Percentiles rank a stretch among this genome's conserved stretches.
Evolutionary conservation across 2,329 filamentous ascomycete genomes (phyloP).

Genomic region (Pestalotiopsis sp.): DNA sequence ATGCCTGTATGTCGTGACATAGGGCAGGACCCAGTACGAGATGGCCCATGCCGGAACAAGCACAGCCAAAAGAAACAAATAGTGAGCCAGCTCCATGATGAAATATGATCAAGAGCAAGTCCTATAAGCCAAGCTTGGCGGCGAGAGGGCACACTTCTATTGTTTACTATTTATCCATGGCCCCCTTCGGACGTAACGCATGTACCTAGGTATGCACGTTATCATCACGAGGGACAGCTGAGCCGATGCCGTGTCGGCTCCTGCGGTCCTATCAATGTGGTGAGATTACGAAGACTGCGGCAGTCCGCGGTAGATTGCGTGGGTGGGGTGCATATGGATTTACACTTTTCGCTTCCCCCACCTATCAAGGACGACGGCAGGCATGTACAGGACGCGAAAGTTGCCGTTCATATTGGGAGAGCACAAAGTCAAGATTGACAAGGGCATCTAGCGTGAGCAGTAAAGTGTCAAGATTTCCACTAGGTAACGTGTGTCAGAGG

Average conservation of each 20-base stretch:
- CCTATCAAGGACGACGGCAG: not conserved
- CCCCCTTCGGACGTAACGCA: too few relatives aligned
- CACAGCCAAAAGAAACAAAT: not conserved
- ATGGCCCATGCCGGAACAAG: constrained; percentile 2
- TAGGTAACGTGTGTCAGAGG: too few relatives aligned
- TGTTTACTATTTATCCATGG: too few relatives aligned
- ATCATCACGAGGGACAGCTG: not conserved
- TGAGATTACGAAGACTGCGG: not conserved
- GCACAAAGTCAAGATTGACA: not conserved
- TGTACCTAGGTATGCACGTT: not conserved
- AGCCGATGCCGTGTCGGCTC: not conserved
- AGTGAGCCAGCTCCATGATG: constrained; percentile 5
- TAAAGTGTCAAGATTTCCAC: not conserved
- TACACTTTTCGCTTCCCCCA: not conserved
- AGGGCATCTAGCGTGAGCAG: not conserved
- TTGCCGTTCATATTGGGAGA: not conserved
- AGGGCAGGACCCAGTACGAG: constrained; percentile 10
- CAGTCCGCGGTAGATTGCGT: not conserved
- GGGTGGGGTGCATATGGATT: not conserved
- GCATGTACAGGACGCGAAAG: not conserved
- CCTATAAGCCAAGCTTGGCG: not conserved
- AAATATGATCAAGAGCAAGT: not conserved
- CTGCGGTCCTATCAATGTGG: not conserved
- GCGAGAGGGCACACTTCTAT: too few relatives aligned
- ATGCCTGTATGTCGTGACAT: constrained; percentile 9